Percentiles rank a stretch among this genome's conserved stretches.
Evolutionary conservation across 257 asterid genomes (phyloP).

Genomic region (Nicotiana attenuata): DNA sequence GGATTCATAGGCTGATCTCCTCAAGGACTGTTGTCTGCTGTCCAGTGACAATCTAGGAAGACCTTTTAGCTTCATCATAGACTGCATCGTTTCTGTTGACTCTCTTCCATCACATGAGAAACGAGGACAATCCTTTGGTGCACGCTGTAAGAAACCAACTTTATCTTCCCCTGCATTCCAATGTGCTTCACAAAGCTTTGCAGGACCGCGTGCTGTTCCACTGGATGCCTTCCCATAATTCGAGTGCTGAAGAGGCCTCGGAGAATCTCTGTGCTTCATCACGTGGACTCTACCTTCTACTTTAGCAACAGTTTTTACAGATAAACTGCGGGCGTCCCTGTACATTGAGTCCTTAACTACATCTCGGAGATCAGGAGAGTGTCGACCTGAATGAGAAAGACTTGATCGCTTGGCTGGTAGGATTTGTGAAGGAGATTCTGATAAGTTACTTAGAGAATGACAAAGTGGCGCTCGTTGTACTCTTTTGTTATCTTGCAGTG

Average conservation of each 20-base stretch:
- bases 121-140: conserved; percentile 47
- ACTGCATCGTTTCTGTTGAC: conserved; percentile 41
- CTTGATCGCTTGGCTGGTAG: conserved; percentile 26
- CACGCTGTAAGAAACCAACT: conserved; percentile 12
- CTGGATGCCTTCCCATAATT: conserved; percentile 28
- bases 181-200: conserved; percentile 34
- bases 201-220: neutral
- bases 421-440: conserved; percentile 30
- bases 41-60: conserved; percentile 84
- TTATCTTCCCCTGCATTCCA: conserved; percentile 36
- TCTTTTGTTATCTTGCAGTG: conserved; percentile 28
- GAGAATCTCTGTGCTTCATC: conserved; percentile 85
- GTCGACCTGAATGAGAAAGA: conserved; percentile 20
- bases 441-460: conserved; percentile 19
- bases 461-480: conserved; percentile 33
- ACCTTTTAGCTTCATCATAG: conserved; percentile 49
- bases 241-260: conserved; percentile 64
- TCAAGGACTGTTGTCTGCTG: conserved; percentile 60
- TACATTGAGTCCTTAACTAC: conserved; percentile 74
- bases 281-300: conserved; percentile 46
- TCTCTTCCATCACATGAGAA: conserved; percentile 84
- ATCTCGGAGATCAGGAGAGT: conserved; percentile 51
- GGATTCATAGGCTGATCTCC: conserved; percentile 41
- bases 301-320: conserved; percentile 41
- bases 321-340: conserved; percentile 61